Base-by-base conservation (phyloP, 106 monocot genomes). In the Agapanthus africanus region DNA sequence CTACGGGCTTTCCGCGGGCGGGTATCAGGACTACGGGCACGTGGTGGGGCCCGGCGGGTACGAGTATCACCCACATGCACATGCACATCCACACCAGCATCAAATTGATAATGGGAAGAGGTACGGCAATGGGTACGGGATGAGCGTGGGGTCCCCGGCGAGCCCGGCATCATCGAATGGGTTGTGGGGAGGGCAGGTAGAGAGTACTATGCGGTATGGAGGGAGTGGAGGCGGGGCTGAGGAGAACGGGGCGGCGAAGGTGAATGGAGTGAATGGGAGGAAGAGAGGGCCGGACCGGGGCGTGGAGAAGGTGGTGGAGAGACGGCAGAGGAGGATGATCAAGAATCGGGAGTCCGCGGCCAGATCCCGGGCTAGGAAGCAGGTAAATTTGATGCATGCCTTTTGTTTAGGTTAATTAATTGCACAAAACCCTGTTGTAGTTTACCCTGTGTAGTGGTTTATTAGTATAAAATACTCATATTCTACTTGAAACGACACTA, bases 291-390 rank as follows among this genome's bases (percentile, higher is more conserved):
- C 26, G 19, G 84, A 71, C 2, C 76, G 75, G 30, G 37, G 6
- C 6, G 72, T 65, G 50, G 88, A 88, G 73, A 79, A 68, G 84
- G 77, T 70, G 63, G 88, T 82, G 60, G 84, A 88, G 69, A 68
- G 84, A 61, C 47, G 85, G 74, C 88, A 82, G 70, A 36, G 87
- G 62, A 46, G 83, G 71, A 83, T 87, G 87, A 83, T 87, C 35
- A 83, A 89, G 79, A 89, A 85, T 59, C 52, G 88, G 8, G 88
- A 85, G 64, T 89, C 88, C 6, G 88, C 88, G 0, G 88, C 88
- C 6, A 73, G 88, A n/a, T 89, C 88, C 2, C 81, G 88, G 9
- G 88, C 88, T 35, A 57, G 88, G 34, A 89, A 85, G 62, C 88
- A 88, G 84, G 88, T 78, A 41, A 14, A 33, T 16, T 19, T 42